Evolutionary conservation across 164 flowering plant genomes (phyloP), one percentile per base, ranked within the genome.

Genomic region (Nymphaea thermarum): DNA sequence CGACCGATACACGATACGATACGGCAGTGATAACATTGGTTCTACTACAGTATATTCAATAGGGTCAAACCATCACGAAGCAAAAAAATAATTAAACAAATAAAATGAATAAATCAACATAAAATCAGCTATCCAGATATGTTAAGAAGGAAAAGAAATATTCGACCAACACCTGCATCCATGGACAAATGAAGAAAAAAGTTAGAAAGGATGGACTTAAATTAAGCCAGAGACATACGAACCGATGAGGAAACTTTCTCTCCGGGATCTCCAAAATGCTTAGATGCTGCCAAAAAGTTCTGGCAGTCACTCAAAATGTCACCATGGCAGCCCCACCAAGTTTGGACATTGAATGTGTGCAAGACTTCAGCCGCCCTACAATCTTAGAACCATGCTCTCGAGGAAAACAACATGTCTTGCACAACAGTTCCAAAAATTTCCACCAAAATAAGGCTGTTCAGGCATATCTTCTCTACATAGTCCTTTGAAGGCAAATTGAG

Each of bases 401-500:
- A 79, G 72, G 71, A 80, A 84, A 84, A 83, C 80, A 90, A 86
- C 69, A 85, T 76, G 77, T 72, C 83, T 75, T 82, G 87, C 65
- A 82, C 74, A 82, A 74, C 64, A 78, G 74, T 78, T 77, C 80
- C 75, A 83, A 78, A 68, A 78, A 6, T 47, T 63, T 78, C 87
- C 89, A 87, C 86, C 88, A 89, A 76, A 74, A 79, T 70, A 72
- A 81, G 75, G 87, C 76, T 70, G 82, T 81, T 82, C 73, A 82
- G 78, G 83, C 87, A 87, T 86, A 85, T 76, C 93, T 74, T 82
- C 88, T 68, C 85, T 86, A 88, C 84, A 87, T 75, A 89, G 82
- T 84, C 95, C 91, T 84, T 87, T 87, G 83, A 90, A 87, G 84
- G 89, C 88, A 83, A 84, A 81, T 85, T 84, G 90, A 88, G 80